A percentile compares a stretch with the other conserved stretches of the same genome.
Conservation (phyloP, 306 rosid species). For the Phaseolus lunatus region DNA sequence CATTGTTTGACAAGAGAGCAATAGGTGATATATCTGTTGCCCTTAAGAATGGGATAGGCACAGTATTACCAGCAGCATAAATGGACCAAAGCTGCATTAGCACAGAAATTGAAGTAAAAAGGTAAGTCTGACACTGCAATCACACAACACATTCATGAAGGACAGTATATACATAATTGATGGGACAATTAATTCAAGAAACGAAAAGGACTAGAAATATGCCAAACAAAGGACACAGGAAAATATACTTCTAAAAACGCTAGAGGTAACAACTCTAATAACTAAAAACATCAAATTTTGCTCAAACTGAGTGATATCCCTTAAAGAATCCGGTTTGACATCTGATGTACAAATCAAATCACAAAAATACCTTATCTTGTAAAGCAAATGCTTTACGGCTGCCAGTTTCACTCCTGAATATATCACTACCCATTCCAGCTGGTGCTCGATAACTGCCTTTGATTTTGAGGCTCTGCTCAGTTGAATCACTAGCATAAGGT, state of each 20-base stretch:
- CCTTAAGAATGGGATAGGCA: constrained; percentile 96
- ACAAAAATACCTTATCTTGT: constrained; percentile 87
- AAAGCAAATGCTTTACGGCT: constrained; percentile 82
- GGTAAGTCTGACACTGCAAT: constrained; percentile 12
- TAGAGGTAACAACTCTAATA: neutral
- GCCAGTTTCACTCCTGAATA: constrained; percentile 68
- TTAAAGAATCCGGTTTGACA: constrained; percentile 12
- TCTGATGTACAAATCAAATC: constrained; percentile 30
- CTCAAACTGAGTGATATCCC: constrained; percentile 2
- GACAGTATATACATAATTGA: neutral
- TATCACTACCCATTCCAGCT: constrained; percentile 52
- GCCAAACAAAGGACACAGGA: constrained; percentile 22
- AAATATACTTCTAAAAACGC: constrained; percentile 10
- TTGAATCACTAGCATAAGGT: constrained; percentile 52
- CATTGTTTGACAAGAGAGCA: constrained; percentile 93
- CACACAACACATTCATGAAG: constrained; percentile 17
- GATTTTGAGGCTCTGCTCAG: constrained; percentile 57
- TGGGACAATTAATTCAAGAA: constrained; percentile 9
- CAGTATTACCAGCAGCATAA: constrained; percentile 98
- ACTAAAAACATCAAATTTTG: constrained; percentile 17
- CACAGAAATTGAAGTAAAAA: constrained; percentile 27
- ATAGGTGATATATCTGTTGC: constrained; percentile 98
- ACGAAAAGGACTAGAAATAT: constrained; percentile 2
- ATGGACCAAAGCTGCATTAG: constrained; percentile 93
- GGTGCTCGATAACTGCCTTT: constrained; percentile 48